A percentile compares a stretch with the other conserved stretches of the same genome.
Conservation (phyloP, 805 yeast species). For the Kazachstania martiniae region DNA sequence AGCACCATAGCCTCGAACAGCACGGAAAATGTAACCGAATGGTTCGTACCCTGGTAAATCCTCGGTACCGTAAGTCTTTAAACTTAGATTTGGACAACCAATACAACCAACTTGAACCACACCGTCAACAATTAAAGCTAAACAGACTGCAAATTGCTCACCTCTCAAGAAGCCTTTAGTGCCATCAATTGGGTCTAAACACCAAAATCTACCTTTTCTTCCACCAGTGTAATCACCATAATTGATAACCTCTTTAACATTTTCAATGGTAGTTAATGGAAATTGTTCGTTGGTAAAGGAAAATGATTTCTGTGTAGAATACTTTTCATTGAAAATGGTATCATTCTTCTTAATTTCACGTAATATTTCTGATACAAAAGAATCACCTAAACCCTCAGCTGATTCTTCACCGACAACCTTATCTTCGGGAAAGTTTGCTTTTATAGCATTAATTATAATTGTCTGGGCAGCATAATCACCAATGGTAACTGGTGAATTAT, state of each 20-base stretch:
- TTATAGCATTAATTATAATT: constrained; percentile 73
- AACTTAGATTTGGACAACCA: constrained; percentile 83
- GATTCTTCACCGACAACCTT: constrained; percentile 93
- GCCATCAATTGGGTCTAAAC: constrained; percentile 96
- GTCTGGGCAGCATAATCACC: constrained; percentile 98
- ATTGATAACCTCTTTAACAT: constrained; percentile 59
- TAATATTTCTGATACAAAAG: constrained; percentile 41
- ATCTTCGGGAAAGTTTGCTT: constrained; percentile 70
- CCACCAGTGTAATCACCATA: constrained; percentile 78
- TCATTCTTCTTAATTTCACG: constrained; percentile 48
- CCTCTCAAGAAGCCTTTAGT: constrained; percentile 94
- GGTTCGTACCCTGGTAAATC: constrained; percentile 26
- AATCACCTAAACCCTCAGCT: constrained; percentile 51
- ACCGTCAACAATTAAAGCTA: constrained; percentile 82
- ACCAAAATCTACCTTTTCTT: constrained; percentile 78
- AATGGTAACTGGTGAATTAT: constrained; percentile 88
- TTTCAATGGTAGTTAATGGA: constrained; percentile 34
- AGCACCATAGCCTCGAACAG: constrained; percentile 28
- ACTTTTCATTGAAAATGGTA: constrained; percentile 28
- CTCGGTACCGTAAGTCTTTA: constrained; percentile 28
- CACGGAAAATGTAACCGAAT: constrained; percentile 27
- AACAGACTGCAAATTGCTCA: constrained; percentile 93
- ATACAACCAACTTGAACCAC: constrained; percentile 81
- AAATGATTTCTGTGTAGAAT: constrained; percentile 15
- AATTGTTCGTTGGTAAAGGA: constrained; percentile 8